These are phyloP conservation scores for Eutrema japonicum DNA, from an alignment of 345 rosid species.

Conservation along the genomic window DNA sequence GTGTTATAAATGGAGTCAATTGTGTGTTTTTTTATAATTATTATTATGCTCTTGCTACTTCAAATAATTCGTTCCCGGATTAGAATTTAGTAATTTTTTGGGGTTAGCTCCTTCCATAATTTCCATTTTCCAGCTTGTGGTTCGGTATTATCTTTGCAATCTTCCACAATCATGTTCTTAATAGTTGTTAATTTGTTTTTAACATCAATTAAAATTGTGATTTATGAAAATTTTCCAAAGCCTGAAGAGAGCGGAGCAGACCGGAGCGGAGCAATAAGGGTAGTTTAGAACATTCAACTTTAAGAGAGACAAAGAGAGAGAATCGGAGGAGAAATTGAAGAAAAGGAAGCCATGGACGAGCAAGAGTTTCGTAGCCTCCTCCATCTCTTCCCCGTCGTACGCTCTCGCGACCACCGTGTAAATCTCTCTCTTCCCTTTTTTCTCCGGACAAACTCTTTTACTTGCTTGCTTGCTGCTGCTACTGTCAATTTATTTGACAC, in stretches of 20 bases:
- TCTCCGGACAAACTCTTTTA: neutral
- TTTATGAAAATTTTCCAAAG: neutral
- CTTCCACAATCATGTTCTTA: constrained; percentile 38
- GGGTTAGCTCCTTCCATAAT: constrained; percentile 55
- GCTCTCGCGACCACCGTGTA: constrained; percentile 75
- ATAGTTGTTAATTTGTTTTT: too few relatives aligned
- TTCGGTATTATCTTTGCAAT: constrained; percentile 60
- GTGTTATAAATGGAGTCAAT: constrained; percentile 20
- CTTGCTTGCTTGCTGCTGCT: constrained; percentile 4
- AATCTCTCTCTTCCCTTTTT: neutral
- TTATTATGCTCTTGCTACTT: neutral
- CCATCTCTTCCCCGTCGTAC: constrained; percentile 77
- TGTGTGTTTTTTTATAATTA: neutral
- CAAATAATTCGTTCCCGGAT: neutral
- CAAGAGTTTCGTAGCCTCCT: constrained; percentile 76
- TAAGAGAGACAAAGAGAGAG: constrained; percentile 11
- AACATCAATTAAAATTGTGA: neutral
- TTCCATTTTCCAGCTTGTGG: constrained; percentile 55
- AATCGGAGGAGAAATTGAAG: constrained; percentile 31
- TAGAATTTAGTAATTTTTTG: neutral
- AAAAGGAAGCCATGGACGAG: constrained; percentile 61
- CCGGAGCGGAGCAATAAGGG: constrained; percentile 9
- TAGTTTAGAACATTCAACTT: constrained; percentile 18
- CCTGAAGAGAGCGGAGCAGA: neutral
- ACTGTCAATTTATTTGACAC: neutral